Conservation (phyloP, 2,329 filamentous ascomycete species). For the Talaromyces albobiverticillius region DNA sequence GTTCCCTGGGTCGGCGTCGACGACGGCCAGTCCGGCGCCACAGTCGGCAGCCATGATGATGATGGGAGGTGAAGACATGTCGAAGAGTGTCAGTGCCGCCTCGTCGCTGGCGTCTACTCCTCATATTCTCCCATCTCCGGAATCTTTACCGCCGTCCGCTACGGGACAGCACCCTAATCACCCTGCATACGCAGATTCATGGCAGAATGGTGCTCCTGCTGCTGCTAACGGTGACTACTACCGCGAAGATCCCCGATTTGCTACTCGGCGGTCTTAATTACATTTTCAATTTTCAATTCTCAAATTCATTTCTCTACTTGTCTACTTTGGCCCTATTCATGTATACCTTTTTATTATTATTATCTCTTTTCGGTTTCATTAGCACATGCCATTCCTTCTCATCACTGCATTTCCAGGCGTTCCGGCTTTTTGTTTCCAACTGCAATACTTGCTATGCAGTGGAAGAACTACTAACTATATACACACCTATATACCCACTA, state of each 20-base stretch:
- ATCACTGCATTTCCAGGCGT: conserved; percentile 7
- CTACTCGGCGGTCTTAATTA: not conserved
- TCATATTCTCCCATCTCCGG: conserved; percentile 7
- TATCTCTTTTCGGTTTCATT: not conserved
- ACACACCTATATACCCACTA: not conserved
- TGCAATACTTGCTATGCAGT: not conserved
- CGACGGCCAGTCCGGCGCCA: not conserved
- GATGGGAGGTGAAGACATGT: conserved; percentile 5
- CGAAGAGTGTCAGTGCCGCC: not conserved
- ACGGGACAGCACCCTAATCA: not conserved
- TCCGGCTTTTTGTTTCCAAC: not conserved
- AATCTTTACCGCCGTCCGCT: conserved; percentile 1
- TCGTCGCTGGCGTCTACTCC: conserved; percentile 2
- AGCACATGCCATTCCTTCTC: not conserved
- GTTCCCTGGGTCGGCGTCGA: conserved; percentile 9
- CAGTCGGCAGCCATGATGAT: not conserved
- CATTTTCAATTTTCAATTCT: not conserved
- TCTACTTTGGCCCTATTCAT: no score
- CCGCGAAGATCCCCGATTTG: not conserved
- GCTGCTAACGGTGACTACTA: conserved; percentile 5
- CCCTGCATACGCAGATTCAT: not conserved
- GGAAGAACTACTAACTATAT: not conserved
- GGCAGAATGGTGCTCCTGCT: not conserved
- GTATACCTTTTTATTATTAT: not conserved
- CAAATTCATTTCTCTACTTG: no score